These are phyloP conservation scores for Dactylellina cionopaga DNA, from an alignment of 2,329 filamentous ascomycete species.

Conservation along the genomic window DNA sequence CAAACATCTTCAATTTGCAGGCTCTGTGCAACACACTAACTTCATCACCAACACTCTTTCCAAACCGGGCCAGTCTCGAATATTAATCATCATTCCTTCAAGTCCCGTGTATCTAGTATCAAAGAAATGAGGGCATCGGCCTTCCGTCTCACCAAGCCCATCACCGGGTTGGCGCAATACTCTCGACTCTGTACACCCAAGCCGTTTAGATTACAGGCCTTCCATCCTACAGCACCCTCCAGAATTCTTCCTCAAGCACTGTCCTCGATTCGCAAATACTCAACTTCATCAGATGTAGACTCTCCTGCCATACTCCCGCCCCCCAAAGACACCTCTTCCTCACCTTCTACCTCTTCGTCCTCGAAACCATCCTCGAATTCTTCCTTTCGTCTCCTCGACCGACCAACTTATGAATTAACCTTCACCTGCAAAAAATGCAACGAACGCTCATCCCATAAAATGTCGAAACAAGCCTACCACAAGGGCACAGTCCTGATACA, in stretches of 20 bases:
- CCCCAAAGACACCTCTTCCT: not conserved
- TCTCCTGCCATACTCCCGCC: constrained; percentile 34
- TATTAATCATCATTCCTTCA: too few relatives aligned
- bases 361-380: constrained; percentile 56
- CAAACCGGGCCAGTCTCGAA: not conserved
- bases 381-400: constrained; percentile 57
- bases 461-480: constrained; percentile 96
- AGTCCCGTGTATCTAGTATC: not conserved
- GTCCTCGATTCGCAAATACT: constrained; percentile 46
- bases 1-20: constrained; percentile 45
- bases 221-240: not conserved
- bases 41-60: not conserved
- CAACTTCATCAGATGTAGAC: constrained; percentile 13
- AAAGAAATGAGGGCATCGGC: constrained; percentile 36
- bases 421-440: constrained; percentile 93
- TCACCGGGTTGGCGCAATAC: constrained; percentile 5
- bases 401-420: constrained; percentile 75
- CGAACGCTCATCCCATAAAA: constrained; percentile 79
- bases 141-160: constrained; percentile 10
- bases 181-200: not conserved
- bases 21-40: constrained; percentile 1
- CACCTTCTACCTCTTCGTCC: constrained; percentile 39
- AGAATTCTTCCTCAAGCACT: constrained; percentile 14
- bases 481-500: constrained; percentile 86
- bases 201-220: not conserved